These are phyloP conservation scores for Euptelea pleiosperma DNA, from an alignment of 164 flowering plant species.

Conservation along the genomic window DNA sequence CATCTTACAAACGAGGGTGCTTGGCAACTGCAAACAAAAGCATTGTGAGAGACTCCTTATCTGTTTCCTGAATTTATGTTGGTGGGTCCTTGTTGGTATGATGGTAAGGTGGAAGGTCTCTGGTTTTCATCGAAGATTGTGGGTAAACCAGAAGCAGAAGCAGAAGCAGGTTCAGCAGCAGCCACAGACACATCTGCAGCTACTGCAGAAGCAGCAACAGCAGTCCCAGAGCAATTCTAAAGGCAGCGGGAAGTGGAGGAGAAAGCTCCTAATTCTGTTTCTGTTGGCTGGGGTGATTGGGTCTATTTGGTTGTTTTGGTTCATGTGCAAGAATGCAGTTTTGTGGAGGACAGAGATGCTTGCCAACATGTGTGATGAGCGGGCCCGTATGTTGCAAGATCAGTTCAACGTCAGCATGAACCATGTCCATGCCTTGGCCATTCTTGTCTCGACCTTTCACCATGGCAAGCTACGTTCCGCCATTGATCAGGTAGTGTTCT, in stretches of 20 bases:
- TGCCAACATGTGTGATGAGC: conserved; percentile 87
- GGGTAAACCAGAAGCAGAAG: conserved; percentile 24
- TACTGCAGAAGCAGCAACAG: conserved; percentile 37
- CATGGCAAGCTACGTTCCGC: conserved; percentile 85
- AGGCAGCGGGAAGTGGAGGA: conserved; percentile 66
- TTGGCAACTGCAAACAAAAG: conserved; percentile 16
- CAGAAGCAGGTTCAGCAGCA: conserved; percentile 14
- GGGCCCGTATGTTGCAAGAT: conserved; percentile 96
- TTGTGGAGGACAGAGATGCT: conserved; percentile 59
- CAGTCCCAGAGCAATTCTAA: conserved; percentile 29
- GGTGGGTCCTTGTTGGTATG: conserved; percentile 46
- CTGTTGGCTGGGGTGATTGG: conserved; percentile 39
- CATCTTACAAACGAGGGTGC: conserved; percentile 10
- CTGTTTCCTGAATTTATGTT: conserved; percentile 30
- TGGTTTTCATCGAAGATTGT: conserved; percentile 18
- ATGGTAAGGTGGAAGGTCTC: conserved; percentile 32
- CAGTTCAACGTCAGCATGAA: conserved; percentile 96
- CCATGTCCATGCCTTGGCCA: conserved; percentile 92
- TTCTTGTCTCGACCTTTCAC: conserved; percentile 87
- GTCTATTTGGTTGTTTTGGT: conserved; percentile 56
- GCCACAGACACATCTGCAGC: conserved; percentile 24
- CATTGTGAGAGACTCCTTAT: conserved; percentile 14
- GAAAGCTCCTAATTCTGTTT: conserved; percentile 48
- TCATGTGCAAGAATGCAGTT: conserved; percentile 32
- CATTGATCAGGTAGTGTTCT: conserved; percentile 71